Evolutionary conservation across 129 eudicot genomes (phyloP).

Genomic region (Apium graveolens): DNA sequence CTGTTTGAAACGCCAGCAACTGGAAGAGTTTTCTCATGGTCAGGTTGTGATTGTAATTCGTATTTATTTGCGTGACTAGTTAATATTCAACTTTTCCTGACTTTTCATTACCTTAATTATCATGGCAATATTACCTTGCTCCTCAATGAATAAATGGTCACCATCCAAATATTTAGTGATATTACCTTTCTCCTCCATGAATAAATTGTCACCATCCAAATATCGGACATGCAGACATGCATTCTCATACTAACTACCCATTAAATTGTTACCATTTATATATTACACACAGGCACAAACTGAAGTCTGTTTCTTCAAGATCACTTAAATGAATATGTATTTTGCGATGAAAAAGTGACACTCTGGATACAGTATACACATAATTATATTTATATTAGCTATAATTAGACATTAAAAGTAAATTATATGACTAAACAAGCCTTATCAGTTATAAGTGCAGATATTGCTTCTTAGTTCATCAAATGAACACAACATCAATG

Average conservation of each 20-base stretch:
- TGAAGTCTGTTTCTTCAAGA: not conserved
- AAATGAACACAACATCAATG: not conserved
- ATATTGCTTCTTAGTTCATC: not conserved
- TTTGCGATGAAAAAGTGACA: not conserved
- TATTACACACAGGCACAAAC: not conserved
- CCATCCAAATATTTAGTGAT: not conserved
- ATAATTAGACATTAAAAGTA: not conserved
- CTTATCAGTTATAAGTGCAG: not conserved
- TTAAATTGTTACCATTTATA: not conserved
- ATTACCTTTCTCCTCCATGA: not conserved
- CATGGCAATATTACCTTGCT: not conserved
- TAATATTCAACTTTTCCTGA: not conserved
- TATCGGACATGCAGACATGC: not conserved
- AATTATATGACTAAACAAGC: not conserved
- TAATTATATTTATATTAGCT: not conserved
- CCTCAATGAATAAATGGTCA: not conserved
- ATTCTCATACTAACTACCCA: not conserved
- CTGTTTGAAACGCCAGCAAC: constrained; percentile 42
- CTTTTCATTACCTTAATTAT: not conserved
- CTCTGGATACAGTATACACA: not conserved
- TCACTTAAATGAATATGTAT: not conserved
- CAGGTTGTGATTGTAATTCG: constrained; percentile 33
- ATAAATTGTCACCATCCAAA: not conserved
- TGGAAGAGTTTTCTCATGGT: constrained; percentile 62
- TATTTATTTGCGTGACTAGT: not conserved